Percentiles rank a stretch among this genome's conserved stretches.
Evolutionary conservation across 2,329 filamentous ascomycete species (phyloP).

Genomic region (Paecilomyces sp.): DNA sequence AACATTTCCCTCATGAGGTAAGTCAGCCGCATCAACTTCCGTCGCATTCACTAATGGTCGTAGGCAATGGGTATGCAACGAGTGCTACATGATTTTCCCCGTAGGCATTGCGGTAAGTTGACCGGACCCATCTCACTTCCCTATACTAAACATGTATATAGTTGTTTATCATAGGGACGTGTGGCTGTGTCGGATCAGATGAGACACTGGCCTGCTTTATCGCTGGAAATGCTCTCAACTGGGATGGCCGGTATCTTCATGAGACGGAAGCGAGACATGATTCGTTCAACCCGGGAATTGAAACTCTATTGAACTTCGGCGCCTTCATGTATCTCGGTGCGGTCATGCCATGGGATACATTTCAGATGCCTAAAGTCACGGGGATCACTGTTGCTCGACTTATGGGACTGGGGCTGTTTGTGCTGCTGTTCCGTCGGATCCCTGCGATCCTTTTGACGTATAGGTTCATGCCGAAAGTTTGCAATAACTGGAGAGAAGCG

Average conservation of each 20-base stretch:
- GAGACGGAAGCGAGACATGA: constrained; percentile 53
- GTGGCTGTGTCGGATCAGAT: constrained; percentile 51
- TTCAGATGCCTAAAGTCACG: constrained; percentile 46
- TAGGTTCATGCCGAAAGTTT: constrained; percentile 48
- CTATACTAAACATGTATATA: constrained; percentile 10
- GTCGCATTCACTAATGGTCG: constrained; percentile 6
- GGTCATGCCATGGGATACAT: constrained; percentile 50
- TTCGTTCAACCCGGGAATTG: constrained; percentile 53
- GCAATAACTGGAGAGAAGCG: constrained; percentile 51
- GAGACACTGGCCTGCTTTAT: constrained; percentile 56
- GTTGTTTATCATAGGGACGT: constrained; percentile 53
- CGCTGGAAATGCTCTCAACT: constrained; percentile 54
- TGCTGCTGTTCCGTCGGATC: constrained; percentile 51
- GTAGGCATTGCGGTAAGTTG: constrained; percentile 40
- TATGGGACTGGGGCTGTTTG: constrained; percentile 45
- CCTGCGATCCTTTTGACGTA: constrained; percentile 50
- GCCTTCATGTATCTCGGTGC: constrained; percentile 55
- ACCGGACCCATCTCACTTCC: not conserved
- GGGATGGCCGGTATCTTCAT: constrained; percentile 53
- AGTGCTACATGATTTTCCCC: constrained; percentile 49
- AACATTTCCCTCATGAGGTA: constrained; percentile 30
- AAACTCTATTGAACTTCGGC: constrained; percentile 53
- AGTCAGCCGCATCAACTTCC: not conserved
- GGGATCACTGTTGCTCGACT: constrained; percentile 48
- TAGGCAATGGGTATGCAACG: constrained; percentile 50